Conservation (phyloP, 2,329 filamentous ascomycete genomes). For the Penicillium sp. region DNA sequence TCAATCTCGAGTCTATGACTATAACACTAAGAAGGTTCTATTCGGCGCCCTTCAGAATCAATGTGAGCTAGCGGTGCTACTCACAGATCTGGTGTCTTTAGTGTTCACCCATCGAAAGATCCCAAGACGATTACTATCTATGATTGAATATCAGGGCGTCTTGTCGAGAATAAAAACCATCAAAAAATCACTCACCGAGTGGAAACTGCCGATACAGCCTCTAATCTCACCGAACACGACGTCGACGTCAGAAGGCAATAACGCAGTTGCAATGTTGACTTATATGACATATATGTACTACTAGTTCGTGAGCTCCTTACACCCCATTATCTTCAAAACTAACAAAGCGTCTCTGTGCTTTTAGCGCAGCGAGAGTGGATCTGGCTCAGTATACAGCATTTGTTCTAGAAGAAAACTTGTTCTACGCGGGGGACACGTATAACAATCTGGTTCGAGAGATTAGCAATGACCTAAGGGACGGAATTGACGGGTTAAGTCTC, state of each 20-base stretch:
- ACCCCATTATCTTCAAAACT: neutral
- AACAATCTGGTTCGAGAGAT: conserved; percentile 33
- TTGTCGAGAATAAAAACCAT: conserved; percentile 13
- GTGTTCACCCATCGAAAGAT: conserved; percentile 39
- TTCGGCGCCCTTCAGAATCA: conserved; percentile 48
- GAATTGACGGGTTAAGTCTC: conserved; percentile 45
- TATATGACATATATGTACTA: conserved; percentile 54
- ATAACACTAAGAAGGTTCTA: conserved; percentile 46
- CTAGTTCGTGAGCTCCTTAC: conserved; percentile 39
- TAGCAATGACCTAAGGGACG: conserved; percentile 45
- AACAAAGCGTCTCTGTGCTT: neutral
- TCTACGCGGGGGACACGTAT: conserved; percentile 39
- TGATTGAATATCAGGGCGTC: conserved; percentile 12
- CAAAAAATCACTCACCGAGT: conserved; percentile 16
- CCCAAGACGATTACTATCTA: conserved; percentile 6
- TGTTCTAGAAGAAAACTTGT: conserved; percentile 40
- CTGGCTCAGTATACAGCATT: conserved; percentile 50
- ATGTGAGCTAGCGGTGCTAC: conserved; percentile 46
- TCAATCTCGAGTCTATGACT: conserved; percentile 47
- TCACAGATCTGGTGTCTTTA: conserved; percentile 49
- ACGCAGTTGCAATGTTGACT: conserved; percentile 47
- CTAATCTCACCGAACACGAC: neutral
- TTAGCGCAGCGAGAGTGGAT: conserved; percentile 44
- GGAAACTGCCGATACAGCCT: conserved; percentile 14
- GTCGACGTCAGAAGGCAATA: conserved; percentile 26